A percentile compares a stretch with the other conserved stretches of the same genome.
These are phyloP conservation scores for Powellomyces hirtus DNA, from an alignment of 192 early-diverging fungal genomes.

Conservation along the genomic window DNA sequence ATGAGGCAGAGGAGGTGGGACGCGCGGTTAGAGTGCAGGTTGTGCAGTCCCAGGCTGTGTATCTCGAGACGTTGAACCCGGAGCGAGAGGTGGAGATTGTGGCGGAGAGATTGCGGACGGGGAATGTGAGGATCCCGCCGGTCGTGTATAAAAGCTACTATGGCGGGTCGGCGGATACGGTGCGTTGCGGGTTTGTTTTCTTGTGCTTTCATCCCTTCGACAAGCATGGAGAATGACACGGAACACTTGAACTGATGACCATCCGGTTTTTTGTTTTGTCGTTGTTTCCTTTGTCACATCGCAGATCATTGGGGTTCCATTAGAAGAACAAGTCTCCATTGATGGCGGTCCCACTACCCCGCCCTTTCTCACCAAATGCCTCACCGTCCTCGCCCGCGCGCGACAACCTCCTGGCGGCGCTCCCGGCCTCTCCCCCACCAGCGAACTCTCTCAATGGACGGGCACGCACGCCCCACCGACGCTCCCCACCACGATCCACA, in stretches of 20 bases:
- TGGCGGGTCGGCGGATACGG: neutral
- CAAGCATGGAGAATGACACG: no score
- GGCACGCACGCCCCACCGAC: neutral
- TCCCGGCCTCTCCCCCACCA: neutral
- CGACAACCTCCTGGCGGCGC: neutral
- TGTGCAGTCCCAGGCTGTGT: slow-evolving; percentile 25
- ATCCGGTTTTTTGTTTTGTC: no score
- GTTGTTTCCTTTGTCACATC: no score
- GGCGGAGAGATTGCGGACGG: slow-evolving; percentile 39
- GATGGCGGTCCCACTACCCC: neutral
- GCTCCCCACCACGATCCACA: neutral
- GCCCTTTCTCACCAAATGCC: slow-evolving; percentile 2
- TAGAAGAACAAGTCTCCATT: neutral
- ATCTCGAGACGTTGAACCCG: slow-evolving; percentile 42
- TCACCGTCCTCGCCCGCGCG: neutral
- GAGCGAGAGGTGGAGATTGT: slow-evolving; percentile 39
- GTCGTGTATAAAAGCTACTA: slow-evolving; percentile 27
- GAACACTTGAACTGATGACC: no score
- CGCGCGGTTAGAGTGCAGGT: slow-evolving; percentile 4
- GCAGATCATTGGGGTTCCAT: slow-evolving; percentile 1
- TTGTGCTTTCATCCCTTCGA: no score
- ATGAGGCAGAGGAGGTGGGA: slow-evolving; percentile 32
- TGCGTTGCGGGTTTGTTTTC: no score
- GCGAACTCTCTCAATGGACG: neutral
- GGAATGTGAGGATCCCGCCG: slow-evolving; percentile 33